Conservation (phyloP, 192 early-diverging fungal genomes). For the Entrophospora sp. region DNA sequence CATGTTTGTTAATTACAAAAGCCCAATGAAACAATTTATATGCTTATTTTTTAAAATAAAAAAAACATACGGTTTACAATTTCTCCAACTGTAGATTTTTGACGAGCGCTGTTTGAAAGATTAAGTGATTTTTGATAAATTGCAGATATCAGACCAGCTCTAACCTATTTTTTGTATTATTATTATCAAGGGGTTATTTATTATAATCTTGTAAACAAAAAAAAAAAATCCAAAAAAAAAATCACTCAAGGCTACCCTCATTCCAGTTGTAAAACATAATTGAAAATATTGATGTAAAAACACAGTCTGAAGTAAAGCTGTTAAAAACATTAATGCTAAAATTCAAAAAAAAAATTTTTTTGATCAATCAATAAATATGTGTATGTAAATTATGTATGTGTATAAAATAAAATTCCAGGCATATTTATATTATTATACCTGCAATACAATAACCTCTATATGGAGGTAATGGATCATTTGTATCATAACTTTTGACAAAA, state of each 20-base stretch:
- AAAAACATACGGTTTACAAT: slow-evolving; percentile 36
- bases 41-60: neutral
- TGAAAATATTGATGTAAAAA: slow-evolving; percentile 88
- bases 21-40: neutral
- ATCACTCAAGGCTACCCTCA: slow-evolving; percentile 35
- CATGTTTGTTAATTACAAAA: neutral
- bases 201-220: neutral
- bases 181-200: neutral
- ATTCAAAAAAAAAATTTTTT: neutral
- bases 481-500: slow-evolving; percentile 54
- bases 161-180: slow-evolving; percentile 29
- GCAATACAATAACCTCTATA: slow-evolving; percentile 80
- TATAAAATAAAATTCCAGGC: too few species aligned
- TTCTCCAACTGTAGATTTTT: slow-evolving; percentile 57
- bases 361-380: neutral
- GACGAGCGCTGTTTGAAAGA: slow-evolving; percentile 71
- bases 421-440: too few species aligned
- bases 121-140: slow-evolving; percentile 80
- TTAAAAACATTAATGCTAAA: slow-evolving; percentile 63
- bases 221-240: neutral
- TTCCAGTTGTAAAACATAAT: slow-evolving; percentile 64
- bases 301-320: slow-evolving; percentile 66
- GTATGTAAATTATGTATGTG: neutral
- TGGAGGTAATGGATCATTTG: slow-evolving; percentile 42
- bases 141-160: slow-evolving; percentile 66